These are phyloP conservation scores for Geranium rotundifolium DNA, from an alignment of 345 rosid species.

Conservation along the genomic window DNA sequence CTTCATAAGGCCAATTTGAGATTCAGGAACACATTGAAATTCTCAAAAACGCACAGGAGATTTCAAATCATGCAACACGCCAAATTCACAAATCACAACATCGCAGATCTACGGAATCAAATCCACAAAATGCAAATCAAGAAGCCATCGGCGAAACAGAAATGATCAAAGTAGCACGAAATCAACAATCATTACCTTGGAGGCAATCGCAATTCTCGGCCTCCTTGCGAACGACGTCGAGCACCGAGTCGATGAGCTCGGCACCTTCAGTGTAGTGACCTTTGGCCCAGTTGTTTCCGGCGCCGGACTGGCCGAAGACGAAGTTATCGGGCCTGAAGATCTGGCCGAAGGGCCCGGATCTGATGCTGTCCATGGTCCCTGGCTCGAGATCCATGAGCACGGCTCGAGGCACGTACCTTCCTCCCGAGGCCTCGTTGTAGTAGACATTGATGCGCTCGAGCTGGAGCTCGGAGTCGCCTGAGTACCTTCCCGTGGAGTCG, in stretches of 20 bases:
- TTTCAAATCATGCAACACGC: too few species aligned
- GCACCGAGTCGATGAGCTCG: constrained; percentile 85
- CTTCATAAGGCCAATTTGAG: not conserved
- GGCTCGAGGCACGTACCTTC: constrained; percentile 85
- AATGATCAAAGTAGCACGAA: not conserved
- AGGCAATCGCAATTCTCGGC: constrained; percentile 97
- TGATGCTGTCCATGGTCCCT: constrained; percentile 94
- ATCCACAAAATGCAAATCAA: not conserved
- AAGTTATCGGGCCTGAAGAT: constrained; percentile 83
- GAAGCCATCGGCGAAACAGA: not conserved
- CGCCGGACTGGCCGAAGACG: constrained; percentile 79
- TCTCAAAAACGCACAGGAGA: not conserved
- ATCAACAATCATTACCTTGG: constrained; percentile 42
- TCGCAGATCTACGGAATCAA: not conserved
- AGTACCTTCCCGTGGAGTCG: constrained; percentile 72
- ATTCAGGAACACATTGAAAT: not conserved
- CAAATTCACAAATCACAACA: not conserved
- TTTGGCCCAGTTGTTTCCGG: constrained; percentile 84
- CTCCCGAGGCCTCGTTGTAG: constrained; percentile 90
- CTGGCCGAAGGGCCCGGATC: constrained; percentile 85
- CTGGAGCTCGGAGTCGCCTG: constrained; percentile 58
- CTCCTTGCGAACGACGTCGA: constrained; percentile 92
- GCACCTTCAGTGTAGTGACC: constrained; percentile 97
- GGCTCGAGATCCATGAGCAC: constrained; percentile 99
- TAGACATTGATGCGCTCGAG: constrained; percentile 89